Evolutionary conservation across 2,329 filamentous ascomycete genomes (phyloP).

Genomic region (Colletotrichum paranaense): DNA sequence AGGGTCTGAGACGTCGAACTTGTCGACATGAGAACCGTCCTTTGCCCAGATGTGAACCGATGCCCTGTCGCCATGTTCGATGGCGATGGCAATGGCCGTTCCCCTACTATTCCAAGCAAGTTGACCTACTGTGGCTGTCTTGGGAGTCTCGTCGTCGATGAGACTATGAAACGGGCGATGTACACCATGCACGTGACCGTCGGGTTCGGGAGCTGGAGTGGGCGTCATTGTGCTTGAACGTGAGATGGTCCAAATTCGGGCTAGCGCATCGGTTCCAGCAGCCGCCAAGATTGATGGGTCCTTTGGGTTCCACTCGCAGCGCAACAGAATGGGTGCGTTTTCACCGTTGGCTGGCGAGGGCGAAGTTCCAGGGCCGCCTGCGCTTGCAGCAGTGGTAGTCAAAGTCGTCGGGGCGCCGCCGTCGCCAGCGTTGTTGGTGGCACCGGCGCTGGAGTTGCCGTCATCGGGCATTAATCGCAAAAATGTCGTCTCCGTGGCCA

Average conservation of each 20-base stretch:
- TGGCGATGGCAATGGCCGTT: slow-evolving; percentile 66
- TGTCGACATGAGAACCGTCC: slow-evolving; percentile 63
- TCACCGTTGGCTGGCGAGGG: slow-evolving; percentile 52
- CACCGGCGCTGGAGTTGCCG: slow-evolving; percentile 4
- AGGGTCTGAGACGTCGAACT: slow-evolving; percentile 68
- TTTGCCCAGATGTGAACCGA: slow-evolving; percentile 66
- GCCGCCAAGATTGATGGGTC: slow-evolving; percentile 74
- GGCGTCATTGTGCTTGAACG: slow-evolving; percentile 56
- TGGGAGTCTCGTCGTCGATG: slow-evolving; percentile 64
- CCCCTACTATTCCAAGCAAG: slow-evolving; percentile 72
- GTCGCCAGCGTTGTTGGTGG: slow-evolving; percentile 38
- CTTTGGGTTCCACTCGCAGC: slow-evolving; percentile 76
- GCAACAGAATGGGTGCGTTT: slow-evolving; percentile 71
- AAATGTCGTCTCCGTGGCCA: slow-evolving; percentile 69
- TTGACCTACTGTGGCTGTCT: slow-evolving; percentile 65
- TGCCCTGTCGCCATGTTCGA: slow-evolving; percentile 64
- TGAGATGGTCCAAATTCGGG: slow-evolving; percentile 74
- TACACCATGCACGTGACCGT: slow-evolving; percentile 56
- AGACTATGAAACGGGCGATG: slow-evolving; percentile 58
- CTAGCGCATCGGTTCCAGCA: slow-evolving; percentile 77
- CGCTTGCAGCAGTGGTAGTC: slow-evolving; percentile 44
- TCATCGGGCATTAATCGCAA: slow-evolving; percentile 64
- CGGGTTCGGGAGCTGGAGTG: slow-evolving; percentile 23
- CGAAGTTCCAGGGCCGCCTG: slow-evolving; percentile 34
- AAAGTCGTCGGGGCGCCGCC: slow-evolving; percentile 48